Conservation (phyloP, 441 rosid species). For the Sinapis alba region DNA sequence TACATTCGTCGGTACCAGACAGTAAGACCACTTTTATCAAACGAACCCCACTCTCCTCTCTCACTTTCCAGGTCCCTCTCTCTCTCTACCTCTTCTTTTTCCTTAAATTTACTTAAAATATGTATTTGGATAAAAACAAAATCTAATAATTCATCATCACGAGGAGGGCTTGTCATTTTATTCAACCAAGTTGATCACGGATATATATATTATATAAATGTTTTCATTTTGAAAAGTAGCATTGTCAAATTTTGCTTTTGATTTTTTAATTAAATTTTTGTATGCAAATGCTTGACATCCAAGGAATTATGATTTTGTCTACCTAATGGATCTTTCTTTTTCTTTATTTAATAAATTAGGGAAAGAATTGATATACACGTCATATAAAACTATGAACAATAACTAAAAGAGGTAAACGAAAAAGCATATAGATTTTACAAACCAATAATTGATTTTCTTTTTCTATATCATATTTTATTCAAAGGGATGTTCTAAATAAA, state of each 20-base stretch:
- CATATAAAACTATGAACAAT: not conserved
- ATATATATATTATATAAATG: not conserved
- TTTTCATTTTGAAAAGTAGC: not conserved
- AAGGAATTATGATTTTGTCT: conserved; percentile 33
- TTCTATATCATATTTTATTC: not conserved
- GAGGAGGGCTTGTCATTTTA: conserved; percentile 28
- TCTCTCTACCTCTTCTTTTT: conserved; percentile 9
- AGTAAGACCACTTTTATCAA: conserved; percentile 49
- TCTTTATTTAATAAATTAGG: not conserved
- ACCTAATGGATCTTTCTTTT: conserved; percentile 11
- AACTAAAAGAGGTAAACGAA: not conserved
- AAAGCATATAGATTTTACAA: not conserved
- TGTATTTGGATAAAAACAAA: conserved; percentile 33
- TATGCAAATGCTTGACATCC: conserved; percentile 31
- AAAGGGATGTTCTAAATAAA: not conserved
- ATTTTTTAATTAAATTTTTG: not conserved
- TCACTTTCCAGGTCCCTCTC: conserved; percentile 64
- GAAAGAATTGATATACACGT: not conserved
- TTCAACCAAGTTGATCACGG: conserved; percentile 33
- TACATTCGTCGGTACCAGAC: conserved; percentile 67
- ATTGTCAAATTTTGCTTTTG: conserved; percentile 13
- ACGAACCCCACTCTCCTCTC: conserved; percentile 55
- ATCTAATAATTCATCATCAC: conserved; percentile 32
- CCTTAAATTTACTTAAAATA: not conserved
- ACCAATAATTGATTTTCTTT: not conserved